Percentiles rank a stretch among this genome's conserved stretches.
phyloP scores from a whole-genome alignment of 2,329 filamentous ascomycete genomes.

The Pyricularia sp. region DNA sequence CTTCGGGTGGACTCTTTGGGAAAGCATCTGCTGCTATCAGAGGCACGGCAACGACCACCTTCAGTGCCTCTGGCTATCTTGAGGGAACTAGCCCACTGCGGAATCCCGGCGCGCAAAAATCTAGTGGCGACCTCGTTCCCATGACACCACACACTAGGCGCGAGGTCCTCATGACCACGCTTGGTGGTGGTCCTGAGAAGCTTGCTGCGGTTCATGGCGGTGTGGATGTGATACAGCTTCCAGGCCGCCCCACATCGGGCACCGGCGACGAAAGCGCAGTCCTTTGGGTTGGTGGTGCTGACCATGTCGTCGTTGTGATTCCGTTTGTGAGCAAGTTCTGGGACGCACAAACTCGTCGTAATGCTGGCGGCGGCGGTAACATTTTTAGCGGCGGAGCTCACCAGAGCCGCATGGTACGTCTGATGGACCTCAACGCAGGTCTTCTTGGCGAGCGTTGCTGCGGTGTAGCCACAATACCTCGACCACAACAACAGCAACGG shows the following conservation, averaged over 20 bases:
- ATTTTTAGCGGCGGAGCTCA: slow-evolving; percentile 39
- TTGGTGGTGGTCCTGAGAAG: slow-evolving; percentile 33
- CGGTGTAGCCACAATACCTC: slow-evolving; percentile 33
- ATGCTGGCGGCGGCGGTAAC: slow-evolving; percentile 33
- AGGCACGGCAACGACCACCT: slow-evolving; percentile 45
- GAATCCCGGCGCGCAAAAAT: slow-evolving; percentile 25
- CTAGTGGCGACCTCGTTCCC: slow-evolving; percentile 41
- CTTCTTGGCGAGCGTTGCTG: slow-evolving; percentile 44
- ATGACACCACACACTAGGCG: slow-evolving; percentile 51
- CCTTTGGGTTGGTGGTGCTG: slow-evolving; percentile 42
- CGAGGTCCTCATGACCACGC: slow-evolving; percentile 33
- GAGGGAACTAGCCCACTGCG: slow-evolving; percentile 46
- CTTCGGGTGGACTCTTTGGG: slow-evolving; percentile 26
- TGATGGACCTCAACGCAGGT: slow-evolving; percentile 38
- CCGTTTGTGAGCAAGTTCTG: slow-evolving; percentile 43
- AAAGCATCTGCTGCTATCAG: slow-evolving; percentile 38
- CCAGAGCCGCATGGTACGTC: slow-evolving; percentile 38
- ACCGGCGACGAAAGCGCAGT: slow-evolving; percentile 40
- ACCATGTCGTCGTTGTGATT: slow-evolving; percentile 42
- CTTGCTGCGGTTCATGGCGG: slow-evolving; percentile 39
- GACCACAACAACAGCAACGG: slow-evolving; percentile 7
- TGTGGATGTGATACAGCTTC: slow-evolving; percentile 34
- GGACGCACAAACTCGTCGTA: slow-evolving; percentile 43
- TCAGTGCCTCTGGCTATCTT: slow-evolving; percentile 44
- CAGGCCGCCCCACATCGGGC: slow-evolving; percentile 24